A percentile compares a stretch with the other conserved stretches of the same genome.
Evolutionary conservation across 345 rosid genomes (phyloP).

Genomic region (Iberis pinnata): DNA sequence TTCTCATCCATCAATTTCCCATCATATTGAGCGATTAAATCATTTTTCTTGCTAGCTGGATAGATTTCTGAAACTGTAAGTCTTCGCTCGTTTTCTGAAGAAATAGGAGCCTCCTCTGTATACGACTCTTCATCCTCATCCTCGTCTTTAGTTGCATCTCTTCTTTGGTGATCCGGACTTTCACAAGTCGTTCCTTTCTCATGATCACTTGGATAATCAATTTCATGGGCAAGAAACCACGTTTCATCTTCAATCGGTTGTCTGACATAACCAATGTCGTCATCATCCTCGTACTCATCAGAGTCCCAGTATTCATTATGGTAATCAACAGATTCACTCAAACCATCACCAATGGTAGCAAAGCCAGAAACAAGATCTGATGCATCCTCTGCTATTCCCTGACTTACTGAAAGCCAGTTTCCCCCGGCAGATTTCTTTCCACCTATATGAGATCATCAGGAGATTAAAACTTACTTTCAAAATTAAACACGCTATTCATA

Average conservation of each 20-base stretch:
- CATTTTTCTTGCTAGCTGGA: slow-evolving; percentile 48
- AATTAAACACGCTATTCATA: too few relatives aligned
- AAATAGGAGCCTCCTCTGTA: slow-evolving; percentile 77
- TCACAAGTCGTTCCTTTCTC: slow-evolving; percentile 80
- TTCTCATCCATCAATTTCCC: slow-evolving; percentile 85
- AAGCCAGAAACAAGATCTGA: slow-evolving; percentile 97
- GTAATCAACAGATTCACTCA: slow-evolving; percentile 86
- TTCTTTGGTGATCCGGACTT: slow-evolving; percentile 76
- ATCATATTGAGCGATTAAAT: slow-evolving; percentile 65
- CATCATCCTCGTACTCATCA: slow-evolving; percentile 96
- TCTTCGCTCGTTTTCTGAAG: slow-evolving; percentile 72
- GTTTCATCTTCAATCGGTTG: slow-evolving; percentile 98
- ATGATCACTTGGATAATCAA: slow-evolving; percentile 97
- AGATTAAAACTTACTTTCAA: slow-evolving; percentile 16
- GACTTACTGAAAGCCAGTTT: slow-evolving; percentile 95
- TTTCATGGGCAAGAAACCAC: slow-evolving; percentile 98
- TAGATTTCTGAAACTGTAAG: slow-evolving; percentile 60
- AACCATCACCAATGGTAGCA: slow-evolving; percentile 95
- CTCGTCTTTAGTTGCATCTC: slow-evolving; percentile 70
- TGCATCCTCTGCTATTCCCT: slow-evolving; percentile 93
- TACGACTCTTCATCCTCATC: slow-evolving; percentile 92
- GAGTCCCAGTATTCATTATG: slow-evolving; percentile 98
- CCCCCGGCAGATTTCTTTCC: slow-evolving; percentile 79
- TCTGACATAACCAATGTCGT: slow-evolving; percentile 93
- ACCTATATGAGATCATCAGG: slow-evolving; percentile 36